These are phyloP conservation scores for Rosellinia necatrix DNA, from an alignment of 2,329 filamentous ascomycete species.

Conservation along the genomic window DNA sequence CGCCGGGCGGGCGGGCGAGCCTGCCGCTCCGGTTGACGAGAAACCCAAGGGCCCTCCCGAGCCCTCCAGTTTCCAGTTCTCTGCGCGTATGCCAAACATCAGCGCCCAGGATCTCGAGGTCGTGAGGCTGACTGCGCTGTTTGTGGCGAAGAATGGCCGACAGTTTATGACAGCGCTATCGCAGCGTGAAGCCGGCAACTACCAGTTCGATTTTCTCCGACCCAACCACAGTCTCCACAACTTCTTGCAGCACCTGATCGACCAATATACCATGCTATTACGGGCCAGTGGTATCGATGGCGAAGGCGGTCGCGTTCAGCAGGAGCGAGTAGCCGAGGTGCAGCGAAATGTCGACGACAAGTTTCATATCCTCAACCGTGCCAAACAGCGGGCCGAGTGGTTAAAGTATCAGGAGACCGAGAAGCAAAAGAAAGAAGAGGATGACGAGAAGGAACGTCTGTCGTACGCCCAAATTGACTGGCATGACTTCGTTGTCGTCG, in stretches of 20 bases:
- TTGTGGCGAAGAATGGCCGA: constrained; percentile 90
- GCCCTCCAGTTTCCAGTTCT: constrained; percentile 88
- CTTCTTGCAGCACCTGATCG: constrained; percentile 89
- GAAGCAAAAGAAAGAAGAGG: constrained; percentile 86
- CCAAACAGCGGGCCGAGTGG: constrained; percentile 87
- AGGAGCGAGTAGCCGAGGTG: constrained; percentile 73
- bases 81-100: constrained; percentile 95
- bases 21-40: constrained; percentile 56
- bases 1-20: constrained; percentile 73
- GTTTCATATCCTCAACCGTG: constrained; percentile 77
- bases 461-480: constrained; percentile 89
- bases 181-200: constrained; percentile 87
- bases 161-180: constrained; percentile 89
- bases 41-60: constrained; percentile 83
- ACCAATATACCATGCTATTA: constrained; percentile 87
- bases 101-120: constrained; percentile 87
- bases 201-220: constrained; percentile 93
- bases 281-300: constrained; percentile 70
- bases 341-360: constrained; percentile 78
- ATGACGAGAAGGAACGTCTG: constrained; percentile 78
- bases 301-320: constrained; percentile 68
- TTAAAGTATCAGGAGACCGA: constrained; percentile 82
- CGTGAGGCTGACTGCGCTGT: constrained; percentile 79
- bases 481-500: constrained; percentile 96
- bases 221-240: constrained; percentile 96